Conservation (phyloP, 306 rosid species). For the Fragaria nilgerrensis region DNA sequence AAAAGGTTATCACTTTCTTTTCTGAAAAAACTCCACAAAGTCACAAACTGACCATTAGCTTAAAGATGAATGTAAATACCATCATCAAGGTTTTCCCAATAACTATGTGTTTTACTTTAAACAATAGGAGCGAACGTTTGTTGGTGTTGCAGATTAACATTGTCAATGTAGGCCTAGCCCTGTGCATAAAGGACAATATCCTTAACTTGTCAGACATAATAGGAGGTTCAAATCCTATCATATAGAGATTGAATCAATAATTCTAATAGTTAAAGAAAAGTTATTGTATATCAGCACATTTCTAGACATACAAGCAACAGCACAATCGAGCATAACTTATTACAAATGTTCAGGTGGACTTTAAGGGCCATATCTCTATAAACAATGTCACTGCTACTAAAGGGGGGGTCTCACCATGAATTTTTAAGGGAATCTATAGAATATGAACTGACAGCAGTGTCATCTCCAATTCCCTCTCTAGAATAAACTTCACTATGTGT, state of each 20-base stretch:
- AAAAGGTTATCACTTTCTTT: not conserved
- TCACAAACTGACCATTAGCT: not conserved
- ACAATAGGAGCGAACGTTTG: not conserved
- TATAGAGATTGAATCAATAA: not conserved
- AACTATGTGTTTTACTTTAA: not conserved
- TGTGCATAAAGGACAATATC: not conserved
- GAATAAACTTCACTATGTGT: not conserved
- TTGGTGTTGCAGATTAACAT: not conserved
- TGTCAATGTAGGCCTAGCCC: not conserved
- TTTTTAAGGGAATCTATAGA: not conserved
- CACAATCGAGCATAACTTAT: not conserved
- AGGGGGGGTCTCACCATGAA: not conserved
- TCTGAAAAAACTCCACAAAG: constrained; percentile 7
- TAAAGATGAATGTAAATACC: not conserved
- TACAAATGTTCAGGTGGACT: not conserved
- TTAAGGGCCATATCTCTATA: constrained; percentile 2
- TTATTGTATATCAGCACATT: not conserved
- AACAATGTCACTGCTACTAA: not conserved
- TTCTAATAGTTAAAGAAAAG: not conserved
- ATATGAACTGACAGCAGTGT: not conserved
- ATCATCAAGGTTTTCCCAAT: constrained; percentile 1
- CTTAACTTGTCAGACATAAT: not conserved
- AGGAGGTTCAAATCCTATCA: not conserved
- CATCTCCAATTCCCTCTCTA: not conserved
- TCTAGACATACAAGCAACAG: not conserved